These are phyloP conservation scores for Scedosporium minutisporum DNA, from an alignment of 2,329 filamentous ascomycete genomes.

Conservation along the genomic window DNA sequence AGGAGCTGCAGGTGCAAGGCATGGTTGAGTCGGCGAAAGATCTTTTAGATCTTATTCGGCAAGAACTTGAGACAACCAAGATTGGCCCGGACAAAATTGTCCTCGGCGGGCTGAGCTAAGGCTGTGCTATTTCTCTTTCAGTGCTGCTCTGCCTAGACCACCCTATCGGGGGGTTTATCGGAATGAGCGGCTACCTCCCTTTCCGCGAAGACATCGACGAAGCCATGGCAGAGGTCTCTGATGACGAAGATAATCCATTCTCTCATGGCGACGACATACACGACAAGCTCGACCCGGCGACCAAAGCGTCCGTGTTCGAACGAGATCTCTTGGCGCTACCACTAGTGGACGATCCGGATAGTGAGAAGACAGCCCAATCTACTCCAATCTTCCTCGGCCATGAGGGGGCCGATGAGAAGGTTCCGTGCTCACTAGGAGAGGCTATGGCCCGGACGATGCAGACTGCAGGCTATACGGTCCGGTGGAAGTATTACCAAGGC, in stretches of 20 bases:
- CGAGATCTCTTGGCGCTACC: no score
- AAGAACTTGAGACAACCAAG: slow-evolving; percentile 19
- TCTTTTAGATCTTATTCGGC: slow-evolving; percentile 21
- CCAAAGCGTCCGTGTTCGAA: no score
- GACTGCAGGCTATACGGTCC: slow-evolving; percentile 22
- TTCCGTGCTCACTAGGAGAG: no score
- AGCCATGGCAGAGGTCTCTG: slow-evolving; percentile 13
- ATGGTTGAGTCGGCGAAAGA: slow-evolving; percentile 29
- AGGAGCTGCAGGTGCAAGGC: slow-evolving; percentile 33
- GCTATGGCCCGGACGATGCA: no score
- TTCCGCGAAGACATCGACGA: slow-evolving; percentile 24
- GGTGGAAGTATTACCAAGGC: slow-evolving; percentile 28
- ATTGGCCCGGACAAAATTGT: slow-evolving; percentile 28
- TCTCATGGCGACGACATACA: neutral
- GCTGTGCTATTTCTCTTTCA: slow-evolving; percentile 36
- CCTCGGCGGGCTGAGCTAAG: slow-evolving; percentile 43
- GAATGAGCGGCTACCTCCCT: slow-evolving; percentile 37
- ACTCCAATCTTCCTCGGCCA: no score
- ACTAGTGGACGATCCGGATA: no score
- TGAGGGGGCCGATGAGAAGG: no score
- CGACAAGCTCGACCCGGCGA: no score
- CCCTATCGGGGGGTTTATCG: slow-evolving; percentile 31
- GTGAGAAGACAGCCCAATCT: no score
- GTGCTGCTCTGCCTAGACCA: slow-evolving; percentile 28
- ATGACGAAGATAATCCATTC: slow-evolving; percentile 15